Evolutionary conservation across 305 asterid genomes (phyloP), one percentile per base, ranked within the genome.

Genomic region (Fraxinus angustifolia): DNA sequence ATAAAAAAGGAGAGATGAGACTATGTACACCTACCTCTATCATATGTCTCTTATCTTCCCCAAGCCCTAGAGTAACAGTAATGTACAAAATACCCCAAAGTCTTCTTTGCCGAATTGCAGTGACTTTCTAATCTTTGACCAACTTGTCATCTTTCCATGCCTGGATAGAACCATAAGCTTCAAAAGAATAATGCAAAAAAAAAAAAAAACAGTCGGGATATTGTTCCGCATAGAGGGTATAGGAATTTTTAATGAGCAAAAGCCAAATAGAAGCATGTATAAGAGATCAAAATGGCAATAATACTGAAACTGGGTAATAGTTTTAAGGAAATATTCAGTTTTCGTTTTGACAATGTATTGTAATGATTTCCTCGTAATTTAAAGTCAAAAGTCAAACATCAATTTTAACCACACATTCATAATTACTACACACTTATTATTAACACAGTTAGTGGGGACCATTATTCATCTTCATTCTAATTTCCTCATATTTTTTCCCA

Each of bases 1-100:
- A 78, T 76, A 58, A 75, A 38, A 38, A 21, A 60, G 81, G 86
- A 78, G 82, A 78, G 89, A 86, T 11, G 73, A 83, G 79, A 85
- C 80, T 75, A 85, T 91, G 89, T 90, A 91, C 93, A 90, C 84
- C 90, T 88, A 90, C 87, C 87, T 87, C 91, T 88, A 87, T 40
- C 67, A 77, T 73, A 78, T 19, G 81, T 82, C 89, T 87, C 90
- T 56, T 80, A 70, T 82, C 88, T 81, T 83, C 86, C 85, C 73
- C 42, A 75, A 73, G 86, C 88, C 85, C 85, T 68, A 76, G 78
- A 84, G 82, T 80, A 45, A 45, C 60, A 67, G 82, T 84, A 79
- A 83, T 89, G 83, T 88, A 89, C 89, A 91, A 73, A 82, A 82
- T 71, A 70, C 36, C 53, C 80, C 82, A 78, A 84, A 34, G 77